Conservation (phyloP, 106 monocot genomes). For the Agapanthus africanus region DNA sequence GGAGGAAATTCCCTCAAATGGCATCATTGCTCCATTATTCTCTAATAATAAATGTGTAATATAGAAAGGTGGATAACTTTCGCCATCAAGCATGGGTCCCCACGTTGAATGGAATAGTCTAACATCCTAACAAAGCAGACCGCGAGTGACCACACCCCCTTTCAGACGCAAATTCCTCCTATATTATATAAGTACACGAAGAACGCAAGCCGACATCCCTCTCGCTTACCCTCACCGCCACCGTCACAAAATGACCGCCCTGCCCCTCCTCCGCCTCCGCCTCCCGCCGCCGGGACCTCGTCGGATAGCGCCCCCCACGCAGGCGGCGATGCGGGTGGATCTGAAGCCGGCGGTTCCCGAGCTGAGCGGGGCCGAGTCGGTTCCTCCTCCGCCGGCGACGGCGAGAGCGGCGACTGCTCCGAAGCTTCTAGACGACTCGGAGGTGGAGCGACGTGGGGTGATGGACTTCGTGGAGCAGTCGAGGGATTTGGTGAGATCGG, state of each 20-base stretch:
- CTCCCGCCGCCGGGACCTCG: background rate
- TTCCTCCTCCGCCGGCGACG: background rate
- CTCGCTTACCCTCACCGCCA: no score
- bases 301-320: background rate
- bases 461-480: conserved; percentile 43
- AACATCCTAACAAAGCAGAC: no score
- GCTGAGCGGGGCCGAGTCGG: background rate
- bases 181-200: no score
- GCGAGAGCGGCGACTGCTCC: background rate
- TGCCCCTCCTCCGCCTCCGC: background rate
- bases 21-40: no score
- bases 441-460: conserved; percentile 28
- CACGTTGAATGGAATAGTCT: no score
- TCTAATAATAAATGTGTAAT: no score
- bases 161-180: no score
- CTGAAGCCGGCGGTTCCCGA: background rate
- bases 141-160: no score
- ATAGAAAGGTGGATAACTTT: no score
- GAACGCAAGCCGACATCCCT: no score
- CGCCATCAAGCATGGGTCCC: no score
- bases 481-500: conserved; percentile 23
- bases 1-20: no score
- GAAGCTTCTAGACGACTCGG: conserved; percentile 16
- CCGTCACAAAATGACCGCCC: conserved; percentile 9
- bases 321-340: background rate